These are phyloP conservation scores for Trametes cinnabarina DNA, from an alignment of 768 basidiomycete genomes.

Conservation along the genomic window DNA sequence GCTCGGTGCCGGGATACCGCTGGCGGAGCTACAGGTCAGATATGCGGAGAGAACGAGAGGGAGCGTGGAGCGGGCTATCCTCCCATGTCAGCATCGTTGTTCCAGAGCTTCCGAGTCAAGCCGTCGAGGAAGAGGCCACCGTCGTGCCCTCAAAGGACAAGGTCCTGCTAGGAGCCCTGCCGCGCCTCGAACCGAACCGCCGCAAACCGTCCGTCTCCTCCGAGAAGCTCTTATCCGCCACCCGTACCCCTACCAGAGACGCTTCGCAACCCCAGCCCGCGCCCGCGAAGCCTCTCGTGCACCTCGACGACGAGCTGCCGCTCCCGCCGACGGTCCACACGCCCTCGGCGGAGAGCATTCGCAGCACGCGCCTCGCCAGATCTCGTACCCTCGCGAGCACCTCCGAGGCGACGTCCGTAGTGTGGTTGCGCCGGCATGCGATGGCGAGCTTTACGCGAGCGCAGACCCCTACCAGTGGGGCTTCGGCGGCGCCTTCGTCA, in stretches of 20 bases:
- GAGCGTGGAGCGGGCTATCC: conserved; percentile 20
- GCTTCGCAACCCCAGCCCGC: background rate
- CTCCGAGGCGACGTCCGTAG: no score
- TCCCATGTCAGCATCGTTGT: conserved; percentile 10
- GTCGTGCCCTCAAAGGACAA: background rate
- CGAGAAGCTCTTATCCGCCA: background rate
- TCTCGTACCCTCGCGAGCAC: no score
- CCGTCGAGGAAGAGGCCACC: background rate
- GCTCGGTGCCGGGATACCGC: conserved; percentile 10
- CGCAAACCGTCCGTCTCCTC: background rate
- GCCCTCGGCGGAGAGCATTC: no score
- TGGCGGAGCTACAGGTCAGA: background rate
- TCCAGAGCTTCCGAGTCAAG: background rate
- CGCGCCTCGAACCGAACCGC: conserved; percentile 4
- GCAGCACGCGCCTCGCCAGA: no score
- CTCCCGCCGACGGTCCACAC: background rate
- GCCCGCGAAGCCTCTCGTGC: conserved; percentile 23
- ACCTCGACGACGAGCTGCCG: conserved; percentile 8
- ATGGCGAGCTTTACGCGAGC: background rate
- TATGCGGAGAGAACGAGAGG: background rate
- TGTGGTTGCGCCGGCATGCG: no score
- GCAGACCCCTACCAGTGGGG: no score
- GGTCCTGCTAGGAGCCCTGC: background rate
- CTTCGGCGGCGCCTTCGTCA: no score
- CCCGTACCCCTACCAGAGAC: background rate